phyloP scores from a whole-genome alignment of 768 basidiomycete species.

The Pisolithus orientalis region DNA sequence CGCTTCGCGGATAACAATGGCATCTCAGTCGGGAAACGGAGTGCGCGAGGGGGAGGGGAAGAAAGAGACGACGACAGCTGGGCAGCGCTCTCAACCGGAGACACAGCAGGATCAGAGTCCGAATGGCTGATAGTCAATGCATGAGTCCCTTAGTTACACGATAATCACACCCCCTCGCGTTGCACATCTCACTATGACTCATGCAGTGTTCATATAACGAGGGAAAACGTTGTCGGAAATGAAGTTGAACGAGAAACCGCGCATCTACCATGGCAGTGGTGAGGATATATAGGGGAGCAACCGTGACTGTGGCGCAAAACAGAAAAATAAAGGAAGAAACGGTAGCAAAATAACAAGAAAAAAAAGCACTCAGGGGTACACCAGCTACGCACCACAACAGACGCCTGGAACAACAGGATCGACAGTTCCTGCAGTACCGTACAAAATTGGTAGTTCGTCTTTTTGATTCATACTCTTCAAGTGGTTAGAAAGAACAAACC shows the following conservation, averaged over 20 bases:
- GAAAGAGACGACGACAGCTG: slow-evolving; percentile 50
- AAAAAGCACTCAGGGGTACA: slow-evolving; percentile 4
- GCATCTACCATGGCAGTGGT: slow-evolving; percentile 18
- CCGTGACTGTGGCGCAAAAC: slow-evolving; percentile 2
- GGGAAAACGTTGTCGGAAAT: slow-evolving; percentile 5
- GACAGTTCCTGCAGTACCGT: slow-evolving; percentile 27
- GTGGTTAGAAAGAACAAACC: slow-evolving; percentile 18
- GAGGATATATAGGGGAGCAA: slow-evolving; percentile 21
- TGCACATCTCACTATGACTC: slow-evolving; percentile 1
- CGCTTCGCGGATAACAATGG: slow-evolving; percentile 31
- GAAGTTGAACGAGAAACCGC: slow-evolving; percentile 18
- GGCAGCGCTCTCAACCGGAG: slow-evolving; percentile 62
- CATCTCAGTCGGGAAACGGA: slow-evolving; percentile 36
- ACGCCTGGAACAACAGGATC: slow-evolving; percentile 22
- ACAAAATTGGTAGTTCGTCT: slow-evolving; percentile 27
- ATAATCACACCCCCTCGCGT: slow-evolving; percentile 12
- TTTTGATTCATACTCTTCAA: slow-evolving; percentile 27
- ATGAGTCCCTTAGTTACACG: slow-evolving; percentile 15
- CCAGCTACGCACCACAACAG: slow-evolving; percentile 10
- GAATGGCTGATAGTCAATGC: slow-evolving; percentile 82
- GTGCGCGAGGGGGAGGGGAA: slow-evolving; percentile 36
- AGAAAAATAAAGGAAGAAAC: slow-evolving; percentile 5
- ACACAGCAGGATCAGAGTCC: slow-evolving; percentile 77
- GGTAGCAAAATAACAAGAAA: slow-evolving; percentile 16
- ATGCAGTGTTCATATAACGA: not conserved